These are phyloP conservation scores for Phytopythium vexans DNA, from an alignment of 352 stramenopile species.

Conservation along the genomic window DNA sequence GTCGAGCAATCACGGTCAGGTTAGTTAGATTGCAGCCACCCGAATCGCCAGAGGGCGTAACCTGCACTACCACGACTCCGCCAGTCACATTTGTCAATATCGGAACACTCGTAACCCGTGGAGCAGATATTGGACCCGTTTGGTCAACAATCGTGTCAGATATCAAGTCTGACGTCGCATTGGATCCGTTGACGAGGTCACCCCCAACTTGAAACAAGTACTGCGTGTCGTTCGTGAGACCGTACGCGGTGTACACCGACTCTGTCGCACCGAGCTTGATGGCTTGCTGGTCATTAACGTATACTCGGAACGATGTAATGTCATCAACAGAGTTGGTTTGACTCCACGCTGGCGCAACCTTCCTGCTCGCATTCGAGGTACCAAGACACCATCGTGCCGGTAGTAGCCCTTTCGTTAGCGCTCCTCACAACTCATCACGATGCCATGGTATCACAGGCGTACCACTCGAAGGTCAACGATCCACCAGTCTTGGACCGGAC, in stretches of 20 bases:
- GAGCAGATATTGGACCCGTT: constrained; percentile 19
- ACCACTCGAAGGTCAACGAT: constrained; percentile 33
- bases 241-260: constrained; percentile 24
- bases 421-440: not conserved
- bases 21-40: constrained; percentile 25
- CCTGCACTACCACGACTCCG: constrained; percentile 14
- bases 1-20: constrained; percentile 22
- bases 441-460: not conserved
- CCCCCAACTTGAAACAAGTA: constrained; percentile 26
- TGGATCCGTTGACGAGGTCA: constrained; percentile 7
- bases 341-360: constrained; percentile 15
- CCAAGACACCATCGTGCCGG: not conserved
- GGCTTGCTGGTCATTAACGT: constrained; percentile 18
- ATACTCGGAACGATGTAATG: constrained; percentile 18
- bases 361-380: constrained; percentile 11
- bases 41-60: constrained; percentile 25
- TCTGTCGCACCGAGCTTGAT: not conserved
- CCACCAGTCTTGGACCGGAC: constrained; percentile 23
- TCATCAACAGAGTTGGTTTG: constrained; percentile 15
- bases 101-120: constrained; percentile 8
- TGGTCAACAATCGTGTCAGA: constrained; percentile 24
- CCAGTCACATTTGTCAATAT: constrained; percentile 9
- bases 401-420: not conserved
- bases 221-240: constrained; percentile 27
- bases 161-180: constrained; percentile 7